A percentile compares a stretch with the other conserved stretches of the same genome.
These are phyloP conservation scores for Sporobolomyces pararoseus DNA, from an alignment of 768 basidiomycete species.

Conservation along the genomic window DNA sequence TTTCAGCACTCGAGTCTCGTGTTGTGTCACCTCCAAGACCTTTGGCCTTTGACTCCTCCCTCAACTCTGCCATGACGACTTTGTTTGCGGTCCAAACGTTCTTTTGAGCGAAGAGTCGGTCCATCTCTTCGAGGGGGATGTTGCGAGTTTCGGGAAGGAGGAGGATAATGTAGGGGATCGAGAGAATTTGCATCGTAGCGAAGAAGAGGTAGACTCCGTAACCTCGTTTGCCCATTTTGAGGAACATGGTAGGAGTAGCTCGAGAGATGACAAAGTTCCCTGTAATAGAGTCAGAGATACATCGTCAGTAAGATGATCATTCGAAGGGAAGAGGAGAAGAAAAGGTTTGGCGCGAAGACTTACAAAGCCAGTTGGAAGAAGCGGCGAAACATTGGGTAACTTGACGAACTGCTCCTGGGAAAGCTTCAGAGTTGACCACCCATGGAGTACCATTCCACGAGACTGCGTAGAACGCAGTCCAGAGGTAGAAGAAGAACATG, in stretches of 20 bases:
- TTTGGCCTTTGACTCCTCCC: too few relatives aligned
- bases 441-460: constrained; percentile 52
- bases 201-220: constrained; percentile 48
- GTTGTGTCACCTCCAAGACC: too few relatives aligned
- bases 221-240: constrained; percentile 33
- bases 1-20: too few relatives aligned
- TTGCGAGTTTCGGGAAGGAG: constrained; percentile 54
- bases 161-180: constrained; percentile 54
- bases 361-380: constrained; percentile 19
- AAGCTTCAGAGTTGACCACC: constrained; percentile 55
- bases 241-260: constrained; percentile 49
- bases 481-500: constrained; percentile 46
- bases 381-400: constrained; percentile 42
- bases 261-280: constrained; percentile 47
- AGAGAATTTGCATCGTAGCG: constrained; percentile 44
- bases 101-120: constrained; percentile 31
- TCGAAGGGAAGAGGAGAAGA: constrained; percentile 34
- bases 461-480: constrained; percentile 45
- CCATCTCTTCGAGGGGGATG: constrained; percentile 55
- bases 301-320: not conserved
- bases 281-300: not conserved
- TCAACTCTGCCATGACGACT: constrained; percentile 31
- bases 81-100: constrained; percentile 36
- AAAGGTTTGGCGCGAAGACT: constrained; percentile 45
- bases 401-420: constrained; percentile 49